Evolutionary conservation across 75 land plant species (phyloP).

Genomic region (Selaginella tamariscina): DNA sequence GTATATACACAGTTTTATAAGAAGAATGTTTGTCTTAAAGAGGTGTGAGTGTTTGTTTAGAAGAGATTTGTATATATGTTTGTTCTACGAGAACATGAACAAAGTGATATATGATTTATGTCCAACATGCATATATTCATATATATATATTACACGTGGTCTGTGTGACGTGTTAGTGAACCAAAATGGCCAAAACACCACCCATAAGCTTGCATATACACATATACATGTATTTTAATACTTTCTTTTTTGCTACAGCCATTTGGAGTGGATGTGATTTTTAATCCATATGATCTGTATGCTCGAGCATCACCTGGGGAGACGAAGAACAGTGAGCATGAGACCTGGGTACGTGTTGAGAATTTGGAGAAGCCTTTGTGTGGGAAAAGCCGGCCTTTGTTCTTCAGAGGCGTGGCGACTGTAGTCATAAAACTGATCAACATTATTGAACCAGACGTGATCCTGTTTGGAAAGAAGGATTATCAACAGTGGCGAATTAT

Average conservation of each 20-base stretch:
- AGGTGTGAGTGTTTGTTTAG: too few relatives aligned
- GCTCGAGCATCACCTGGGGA: conserved; percentile 29
- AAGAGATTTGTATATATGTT: too few relatives aligned
- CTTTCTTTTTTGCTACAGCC: conserved; percentile 17
- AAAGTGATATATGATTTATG: too few relatives aligned
- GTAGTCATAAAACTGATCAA: conserved; percentile 78
- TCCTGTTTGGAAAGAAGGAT: conserved; percentile 97
- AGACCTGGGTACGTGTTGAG: conserved; percentile 92
- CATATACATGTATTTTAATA: too few relatives aligned
- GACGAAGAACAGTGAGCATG: conserved; percentile 32
- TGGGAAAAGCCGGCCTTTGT: conserved; percentile 81
- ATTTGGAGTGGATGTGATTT: conserved; percentile 48
- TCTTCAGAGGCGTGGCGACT: conserved; percentile 91
- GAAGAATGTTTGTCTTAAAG: too few relatives aligned
- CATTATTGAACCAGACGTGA: conserved; percentile 91
- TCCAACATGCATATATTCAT: too few relatives aligned
- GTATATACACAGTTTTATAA: too few relatives aligned
- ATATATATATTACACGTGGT: too few relatives aligned
- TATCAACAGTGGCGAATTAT: conserved; percentile 90
- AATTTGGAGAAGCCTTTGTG: conserved; percentile 81
- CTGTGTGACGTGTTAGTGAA: too few relatives aligned
- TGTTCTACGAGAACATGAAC: too few relatives aligned
- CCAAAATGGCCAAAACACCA: too few relatives aligned
- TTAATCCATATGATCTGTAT: conserved; percentile 65
- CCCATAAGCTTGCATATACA: too few relatives aligned